A percentile compares a stretch with the other conserved stretches of the same genome.
Conservation (phyloP, 352 stramenopile species). For the Pythium chondricola region DNA sequence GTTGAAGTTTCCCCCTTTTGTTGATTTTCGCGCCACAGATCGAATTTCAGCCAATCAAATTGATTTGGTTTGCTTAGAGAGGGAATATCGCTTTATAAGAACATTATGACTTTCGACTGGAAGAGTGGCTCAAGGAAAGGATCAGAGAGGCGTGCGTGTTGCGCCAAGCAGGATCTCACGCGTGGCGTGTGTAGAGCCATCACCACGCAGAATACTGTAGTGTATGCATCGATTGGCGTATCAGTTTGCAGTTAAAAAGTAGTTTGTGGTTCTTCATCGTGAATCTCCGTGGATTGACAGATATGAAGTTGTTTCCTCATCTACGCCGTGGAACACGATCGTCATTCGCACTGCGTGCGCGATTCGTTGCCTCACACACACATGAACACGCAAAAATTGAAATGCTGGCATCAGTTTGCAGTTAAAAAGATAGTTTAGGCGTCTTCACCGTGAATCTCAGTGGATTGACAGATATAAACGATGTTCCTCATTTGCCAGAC, state of each 20-base stretch:
- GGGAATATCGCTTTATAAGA: constrained; percentile 15
- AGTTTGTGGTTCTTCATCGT: constrained; percentile 71
- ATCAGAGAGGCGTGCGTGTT: no score
- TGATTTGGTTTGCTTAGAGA: background rate
- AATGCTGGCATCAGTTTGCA: constrained; percentile 36
- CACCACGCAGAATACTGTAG: background rate
- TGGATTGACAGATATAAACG: constrained; percentile 41
- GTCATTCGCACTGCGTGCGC: background rate
- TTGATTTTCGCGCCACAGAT: background rate
- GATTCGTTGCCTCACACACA: background rate
- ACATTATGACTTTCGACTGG: no score
- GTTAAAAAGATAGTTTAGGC: constrained; percentile 37
- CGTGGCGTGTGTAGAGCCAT: no score
- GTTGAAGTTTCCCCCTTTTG: constrained; percentile 18
- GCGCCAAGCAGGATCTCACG: no score
- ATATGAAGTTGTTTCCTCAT: constrained; percentile 35
- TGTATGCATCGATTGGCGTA: constrained; percentile 14
- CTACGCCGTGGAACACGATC: constrained; percentile 11
- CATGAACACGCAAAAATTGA: no score
- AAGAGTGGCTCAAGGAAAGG: no score
- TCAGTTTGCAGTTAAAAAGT: constrained; percentile 89
- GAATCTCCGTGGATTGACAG: constrained; percentile 81
- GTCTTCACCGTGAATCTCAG: constrained; percentile 30
- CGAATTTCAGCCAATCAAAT: constrained; percentile 16
- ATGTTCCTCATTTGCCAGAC: constrained; percentile 63